Evolutionary conservation across 768 basidiomycete species (phyloP).

Genomic region (Calocybe indica): DNA sequence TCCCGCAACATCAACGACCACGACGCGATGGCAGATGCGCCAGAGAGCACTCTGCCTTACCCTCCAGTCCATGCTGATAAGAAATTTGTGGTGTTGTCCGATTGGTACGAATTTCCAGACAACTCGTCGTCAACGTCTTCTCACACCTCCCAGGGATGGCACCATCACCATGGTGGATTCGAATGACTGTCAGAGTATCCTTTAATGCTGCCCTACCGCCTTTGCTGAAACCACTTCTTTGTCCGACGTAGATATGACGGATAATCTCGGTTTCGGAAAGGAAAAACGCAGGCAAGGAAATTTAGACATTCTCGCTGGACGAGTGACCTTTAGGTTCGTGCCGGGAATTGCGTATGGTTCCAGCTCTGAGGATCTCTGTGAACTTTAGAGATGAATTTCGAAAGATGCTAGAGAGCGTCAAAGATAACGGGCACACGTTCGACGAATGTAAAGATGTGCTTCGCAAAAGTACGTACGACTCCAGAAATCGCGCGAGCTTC

Average conservation of each 20-base stretch:
- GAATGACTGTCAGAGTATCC: constrained; percentile 69
- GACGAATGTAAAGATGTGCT: constrained; percentile 81
- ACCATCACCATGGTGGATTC: constrained; percentile 92
- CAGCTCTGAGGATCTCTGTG: not conserved
- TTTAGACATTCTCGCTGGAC: constrained; percentile 61
- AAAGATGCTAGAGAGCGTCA: constrained; percentile 79
- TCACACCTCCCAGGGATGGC: constrained; percentile 57
- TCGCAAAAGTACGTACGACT: constrained; percentile 59
- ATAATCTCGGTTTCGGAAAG: constrained; percentile 82
- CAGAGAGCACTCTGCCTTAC: constrained; percentile 71
- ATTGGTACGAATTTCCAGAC: constrained; percentile 52
- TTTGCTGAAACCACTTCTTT: not conserved
- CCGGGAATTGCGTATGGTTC: constrained; percentile 1
- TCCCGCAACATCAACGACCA: constrained; percentile 5
- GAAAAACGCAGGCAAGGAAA: constrained; percentile 71
- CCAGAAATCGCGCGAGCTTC: not conserved
- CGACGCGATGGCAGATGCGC: constrained; percentile 21
- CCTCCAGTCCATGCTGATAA: constrained; percentile 77
- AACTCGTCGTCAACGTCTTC: too few species aligned
- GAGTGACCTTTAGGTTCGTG: constrained; percentile 62
- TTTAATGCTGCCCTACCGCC: not conserved
- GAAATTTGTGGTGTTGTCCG: constrained; percentile 81
- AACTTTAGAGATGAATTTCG: constrained; percentile 74
- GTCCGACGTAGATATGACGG: constrained; percentile 63
- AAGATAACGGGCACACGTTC: constrained; percentile 68